Base-by-base conservation (phyloP, 1,284 basidiomycete species). In the Stygiomarasmius scandens region DNA sequence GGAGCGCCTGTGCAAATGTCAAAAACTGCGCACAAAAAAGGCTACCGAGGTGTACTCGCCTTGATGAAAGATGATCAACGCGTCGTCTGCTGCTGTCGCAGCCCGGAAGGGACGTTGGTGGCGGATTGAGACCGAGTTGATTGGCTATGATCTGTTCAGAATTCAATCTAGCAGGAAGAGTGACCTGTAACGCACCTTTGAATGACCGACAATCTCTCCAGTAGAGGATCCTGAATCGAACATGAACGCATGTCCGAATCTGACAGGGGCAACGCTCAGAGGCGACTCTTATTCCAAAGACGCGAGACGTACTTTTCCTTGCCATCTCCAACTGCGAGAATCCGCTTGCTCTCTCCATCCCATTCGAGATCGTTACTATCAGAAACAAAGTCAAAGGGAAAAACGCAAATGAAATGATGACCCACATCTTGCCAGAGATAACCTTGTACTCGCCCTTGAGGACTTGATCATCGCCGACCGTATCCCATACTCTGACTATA, bases 241-340 rank as follows among this genome's bases (percentile, higher is more conserved):
- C 77, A 93, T 88, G 74, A 96, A 95, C 0, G 92, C 92, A 61
- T 91, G 87, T 10, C 91, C 94, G 65, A 93, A 95, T 66, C 92
- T 93, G 63, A n/a, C n/a, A 53, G 34, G 51, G n/a, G 23, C 43
- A 5, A 50, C 50, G 29, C 20, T 14, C 36, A 47, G 49, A 54
- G 46, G 51, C 22, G 58, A 52, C 25, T 25, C 46, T 10, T 49
- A 52, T 47, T 24, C 2, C 29, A 34, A 2, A 4, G 12, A n/a
- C 32, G 23, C 10, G 16, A 34, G 27, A 73, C 85, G 62, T 59
- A 94, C 89, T 89, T 92, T 68, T 96, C 96, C 61, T 88, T 84
- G 43, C 96, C 96, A 61, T 98, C 94, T 49, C 97, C 97, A n/a
- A 95, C 96, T 16, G 90, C 95, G 51, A 98, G 91, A 64, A 99